Percentiles rank a stretch among this genome's conserved stretches.
Conservation (phyloP, 805 yeast species). For the Lipomyces yamanashiensis region DNA sequence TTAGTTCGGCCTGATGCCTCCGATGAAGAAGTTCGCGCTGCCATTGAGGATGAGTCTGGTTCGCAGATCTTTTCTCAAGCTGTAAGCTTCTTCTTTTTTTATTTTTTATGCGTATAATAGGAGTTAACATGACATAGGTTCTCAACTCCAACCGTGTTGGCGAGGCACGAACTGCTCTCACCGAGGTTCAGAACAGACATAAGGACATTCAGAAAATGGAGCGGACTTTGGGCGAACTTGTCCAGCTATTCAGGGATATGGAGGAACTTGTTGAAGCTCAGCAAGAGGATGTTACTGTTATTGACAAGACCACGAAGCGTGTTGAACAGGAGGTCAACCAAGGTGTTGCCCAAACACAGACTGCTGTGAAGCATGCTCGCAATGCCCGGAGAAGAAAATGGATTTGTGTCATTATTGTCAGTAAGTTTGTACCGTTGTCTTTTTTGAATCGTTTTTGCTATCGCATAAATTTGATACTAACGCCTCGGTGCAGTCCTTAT, state of each 20-base stretch:
- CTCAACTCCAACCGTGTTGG: constrained; percentile 86
- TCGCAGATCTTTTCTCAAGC: constrained; percentile 96
- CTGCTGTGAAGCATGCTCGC: constrained; percentile 86
- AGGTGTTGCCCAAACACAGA: constrained; percentile 91
- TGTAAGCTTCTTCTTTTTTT: constrained; percentile 12
- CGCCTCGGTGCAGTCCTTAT: constrained; percentile 29
- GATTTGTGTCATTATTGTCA: constrained; percentile 73
- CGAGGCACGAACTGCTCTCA: constrained; percentile 92
- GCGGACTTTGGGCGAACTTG: constrained; percentile 92
- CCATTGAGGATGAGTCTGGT: constrained; percentile 67
- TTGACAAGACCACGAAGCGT: constrained; percentile 75
- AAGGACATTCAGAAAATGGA: constrained; percentile 93
- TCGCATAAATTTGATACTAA: neutral
- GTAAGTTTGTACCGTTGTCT: constrained; percentile 15
- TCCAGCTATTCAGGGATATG: constrained; percentile 94
- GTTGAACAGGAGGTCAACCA: constrained; percentile 92
- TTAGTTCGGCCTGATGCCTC: constrained; percentile 31
- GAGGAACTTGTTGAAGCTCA: constrained; percentile 95
- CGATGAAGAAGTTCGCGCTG: constrained; percentile 30
- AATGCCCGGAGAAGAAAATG: constrained; percentile 89
- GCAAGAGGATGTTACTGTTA: constrained; percentile 81
- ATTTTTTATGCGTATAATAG: neutral
- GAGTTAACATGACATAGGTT: constrained; percentile 44
- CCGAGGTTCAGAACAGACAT: constrained; percentile 95
- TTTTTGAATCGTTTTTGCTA: neutral